These are phyloP conservation scores for Talaromyces wortmannii DNA, from an alignment of 495 filamentous ascomycete species.

Conservation along the genomic window DNA sequence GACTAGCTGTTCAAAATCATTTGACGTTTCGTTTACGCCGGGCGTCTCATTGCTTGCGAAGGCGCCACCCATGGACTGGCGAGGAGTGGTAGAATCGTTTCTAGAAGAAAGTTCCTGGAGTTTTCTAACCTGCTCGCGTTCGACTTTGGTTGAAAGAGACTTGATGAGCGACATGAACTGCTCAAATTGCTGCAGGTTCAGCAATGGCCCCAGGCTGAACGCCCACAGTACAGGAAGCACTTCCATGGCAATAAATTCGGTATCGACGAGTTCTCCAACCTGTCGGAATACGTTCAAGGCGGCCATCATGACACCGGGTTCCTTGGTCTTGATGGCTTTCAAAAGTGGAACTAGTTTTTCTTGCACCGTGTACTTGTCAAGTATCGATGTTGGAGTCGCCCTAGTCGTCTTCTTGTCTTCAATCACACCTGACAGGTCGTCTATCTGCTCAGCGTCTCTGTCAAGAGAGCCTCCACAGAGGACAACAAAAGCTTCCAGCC, in stretches of 20 bases:
- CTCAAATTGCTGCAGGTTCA: slow-evolving; percentile 83
- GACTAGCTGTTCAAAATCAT: slow-evolving; percentile 82
- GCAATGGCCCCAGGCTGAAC: slow-evolving; percentile 83
- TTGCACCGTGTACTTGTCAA: slow-evolving; percentile 97
- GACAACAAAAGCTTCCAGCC: slow-evolving; percentile 79
- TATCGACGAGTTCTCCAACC: slow-evolving; percentile 73
- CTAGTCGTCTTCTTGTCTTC: slow-evolving; percentile 42
- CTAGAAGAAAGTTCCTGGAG: slow-evolving; percentile 70
- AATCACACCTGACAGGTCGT: slow-evolving; percentile 66
- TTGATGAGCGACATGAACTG: slow-evolving; percentile 84
- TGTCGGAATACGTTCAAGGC: slow-evolving; percentile 76
- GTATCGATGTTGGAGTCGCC: slow-evolving; percentile 58
- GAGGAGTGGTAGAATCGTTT: slow-evolving; percentile 29
- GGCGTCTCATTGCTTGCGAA: slow-evolving; percentile 15
- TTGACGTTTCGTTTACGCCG: slow-evolving; percentile 39
- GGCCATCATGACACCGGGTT: slow-evolving; percentile 96
- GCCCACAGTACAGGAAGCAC: slow-evolving; percentile 83
- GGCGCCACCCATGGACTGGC: slow-evolving; percentile 21
- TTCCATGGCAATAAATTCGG: slow-evolving; percentile 91
- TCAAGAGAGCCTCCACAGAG: slow-evolving; percentile 69
- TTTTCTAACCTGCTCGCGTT: slow-evolving; percentile 81
- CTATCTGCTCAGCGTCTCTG: slow-evolving; percentile 34
- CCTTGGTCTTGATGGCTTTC: slow-evolving; percentile 92
- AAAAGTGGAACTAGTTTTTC: slow-evolving; percentile 91
- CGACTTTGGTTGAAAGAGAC: slow-evolving; percentile 67